Percentiles rank a stretch among this genome's conserved stretches.
These are phyloP conservation scores for Cordyceps cateniannulata DNA, from an alignment of 2,329 filamentous ascomycete genomes.

Conservation along the genomic window DNA sequence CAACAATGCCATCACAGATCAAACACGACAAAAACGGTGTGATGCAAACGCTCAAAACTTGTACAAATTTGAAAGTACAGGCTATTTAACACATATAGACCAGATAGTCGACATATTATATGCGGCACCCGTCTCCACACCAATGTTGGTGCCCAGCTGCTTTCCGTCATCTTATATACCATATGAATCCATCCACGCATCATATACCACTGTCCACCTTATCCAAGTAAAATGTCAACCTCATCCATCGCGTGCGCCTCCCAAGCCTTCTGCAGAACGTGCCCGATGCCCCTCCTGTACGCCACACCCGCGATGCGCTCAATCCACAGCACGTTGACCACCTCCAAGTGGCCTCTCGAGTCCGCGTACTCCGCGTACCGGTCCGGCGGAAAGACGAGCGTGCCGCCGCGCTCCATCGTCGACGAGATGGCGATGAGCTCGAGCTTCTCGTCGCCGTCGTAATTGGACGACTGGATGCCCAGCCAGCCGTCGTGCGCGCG, in stretches of 20 bases:
- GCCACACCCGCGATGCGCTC: conserved; percentile 37
- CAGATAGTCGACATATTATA: conserved; percentile 1
- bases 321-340: conserved; percentile 41
- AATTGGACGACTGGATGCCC: conserved; percentile 39
- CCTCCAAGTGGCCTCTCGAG: conserved; percentile 35
- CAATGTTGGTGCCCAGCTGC: neutral
- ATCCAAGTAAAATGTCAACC: conserved; percentile 36
- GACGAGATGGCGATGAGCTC: conserved; percentile 38
- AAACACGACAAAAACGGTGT: neutral
- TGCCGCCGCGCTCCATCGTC: conserved; percentile 35
- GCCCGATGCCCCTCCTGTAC: conserved; percentile 36
- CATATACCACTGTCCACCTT: neutral
- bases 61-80: neutral
- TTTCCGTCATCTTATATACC: neutral
- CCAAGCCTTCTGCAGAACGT: conserved; percentile 35
- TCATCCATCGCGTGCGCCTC: conserved; percentile 33
- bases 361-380: conserved; percentile 35
- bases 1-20: neutral
- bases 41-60: neutral
- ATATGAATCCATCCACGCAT: neutral
- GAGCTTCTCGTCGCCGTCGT: conserved; percentile 37
- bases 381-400: conserved; percentile 33
- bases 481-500: conserved; percentile 40
- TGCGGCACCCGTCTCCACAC: neutral
- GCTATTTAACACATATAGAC: neutral